phyloP scores from a whole-genome alignment of 768 basidiomycete genomes.

The Pilatotrama ljubarskyi region DNA sequence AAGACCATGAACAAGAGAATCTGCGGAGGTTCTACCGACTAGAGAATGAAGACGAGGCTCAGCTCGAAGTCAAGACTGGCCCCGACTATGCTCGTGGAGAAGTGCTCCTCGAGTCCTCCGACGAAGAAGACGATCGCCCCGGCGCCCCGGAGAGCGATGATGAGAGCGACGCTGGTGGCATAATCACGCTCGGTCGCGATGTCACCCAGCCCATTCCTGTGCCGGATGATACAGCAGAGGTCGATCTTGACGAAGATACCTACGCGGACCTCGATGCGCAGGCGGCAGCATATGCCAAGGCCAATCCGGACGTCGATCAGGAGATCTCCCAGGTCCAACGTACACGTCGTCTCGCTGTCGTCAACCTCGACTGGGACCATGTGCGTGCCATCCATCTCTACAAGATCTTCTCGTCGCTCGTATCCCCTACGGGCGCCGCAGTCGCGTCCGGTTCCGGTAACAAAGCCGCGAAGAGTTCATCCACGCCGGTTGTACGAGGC shows the following conservation, averaged over 20 bases:
- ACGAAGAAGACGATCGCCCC: slow-evolving; percentile 57
- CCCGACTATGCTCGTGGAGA: slow-evolving; percentile 89
- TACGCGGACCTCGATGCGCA: slow-evolving; percentile 75
- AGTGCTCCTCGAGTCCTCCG: slow-evolving; percentile 84
- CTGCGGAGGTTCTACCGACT: slow-evolving; percentile 81
- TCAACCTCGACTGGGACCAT: slow-evolving; percentile 98
- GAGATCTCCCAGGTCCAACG: slow-evolving; percentile 38
- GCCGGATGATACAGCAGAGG: slow-evolving; percentile 47
- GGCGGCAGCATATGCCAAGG: slow-evolving; percentile 57
- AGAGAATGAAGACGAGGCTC: slow-evolving; percentile 44
- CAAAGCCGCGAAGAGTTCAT: slow-evolving; percentile 19
- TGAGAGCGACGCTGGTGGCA: slow-evolving; percentile 48
- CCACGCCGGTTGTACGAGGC: slow-evolving; percentile 51
- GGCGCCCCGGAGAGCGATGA: slow-evolving; percentile 32
- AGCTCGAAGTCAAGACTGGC: slow-evolving; percentile 26
- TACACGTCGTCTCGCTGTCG: slow-evolving; percentile 80
- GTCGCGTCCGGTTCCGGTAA: slow-evolving; percentile 24
- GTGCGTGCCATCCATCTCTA: slow-evolving; percentile 86
- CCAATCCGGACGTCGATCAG: slow-evolving; percentile 43
- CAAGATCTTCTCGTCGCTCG: slow-evolving; percentile 88
- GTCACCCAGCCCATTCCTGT: slow-evolving; percentile 44
- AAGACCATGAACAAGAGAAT: slow-evolving; percentile 72
- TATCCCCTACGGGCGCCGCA: slow-evolving; percentile 53
- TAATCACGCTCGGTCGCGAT: slow-evolving; percentile 52
- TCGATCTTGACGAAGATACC: slow-evolving; percentile 80